Conservation (phyloP, 495 filamentous ascomycete genomes). For the Niebla homalea region DNA sequence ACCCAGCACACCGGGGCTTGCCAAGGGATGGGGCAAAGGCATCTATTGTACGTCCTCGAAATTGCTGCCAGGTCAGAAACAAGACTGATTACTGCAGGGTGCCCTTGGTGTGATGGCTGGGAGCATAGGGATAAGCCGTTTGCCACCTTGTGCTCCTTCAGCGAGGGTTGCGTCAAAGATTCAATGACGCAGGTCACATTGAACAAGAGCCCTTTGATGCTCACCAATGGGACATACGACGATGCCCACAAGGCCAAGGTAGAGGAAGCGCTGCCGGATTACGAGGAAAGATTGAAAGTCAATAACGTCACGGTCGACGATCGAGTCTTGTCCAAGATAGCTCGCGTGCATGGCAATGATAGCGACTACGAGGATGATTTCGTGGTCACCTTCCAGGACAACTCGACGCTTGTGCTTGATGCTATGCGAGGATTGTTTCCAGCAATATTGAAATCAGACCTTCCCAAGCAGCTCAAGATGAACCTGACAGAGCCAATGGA, state of each 20-base stretch:
- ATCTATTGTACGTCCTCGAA: slow-evolving; percentile 28
- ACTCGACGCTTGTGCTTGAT: slow-evolving; percentile 27
- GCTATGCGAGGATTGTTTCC: slow-evolving; percentile 39
- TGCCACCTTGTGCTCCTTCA: slow-evolving; percentile 34
- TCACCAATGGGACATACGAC: slow-evolving; percentile 43
- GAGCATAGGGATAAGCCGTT: slow-evolving; percentile 44
- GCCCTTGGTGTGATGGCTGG: slow-evolving; percentile 49
- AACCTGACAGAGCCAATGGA: neutral
- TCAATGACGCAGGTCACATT: slow-evolving; percentile 37
- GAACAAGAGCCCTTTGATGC: slow-evolving; percentile 29
- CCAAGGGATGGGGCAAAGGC: slow-evolving; percentile 40
- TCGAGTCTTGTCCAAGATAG: slow-evolving; percentile 34
- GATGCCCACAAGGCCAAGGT: slow-evolving; percentile 25
- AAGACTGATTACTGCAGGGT: slow-evolving; percentile 21
- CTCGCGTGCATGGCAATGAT: slow-evolving; percentile 32
- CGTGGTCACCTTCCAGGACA: slow-evolving; percentile 37
- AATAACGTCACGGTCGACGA: slow-evolving; percentile 41
- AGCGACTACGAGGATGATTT: slow-evolving; percentile 37
- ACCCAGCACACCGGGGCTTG: slow-evolving; percentile 37
- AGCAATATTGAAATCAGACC: slow-evolving; percentile 28
- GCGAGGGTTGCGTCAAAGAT: slow-evolving; percentile 24
- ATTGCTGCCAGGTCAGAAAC: neutral
- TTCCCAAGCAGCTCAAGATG: slow-evolving; percentile 11
- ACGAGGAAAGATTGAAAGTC: slow-evolving; percentile 31
- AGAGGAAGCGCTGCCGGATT: slow-evolving; percentile 27